A percentile compares a stretch with the other conserved stretches of the same genome.
phyloP scores from a whole-genome alignment of 148 eudicot species.

The Diospyros kaki region DNA sequence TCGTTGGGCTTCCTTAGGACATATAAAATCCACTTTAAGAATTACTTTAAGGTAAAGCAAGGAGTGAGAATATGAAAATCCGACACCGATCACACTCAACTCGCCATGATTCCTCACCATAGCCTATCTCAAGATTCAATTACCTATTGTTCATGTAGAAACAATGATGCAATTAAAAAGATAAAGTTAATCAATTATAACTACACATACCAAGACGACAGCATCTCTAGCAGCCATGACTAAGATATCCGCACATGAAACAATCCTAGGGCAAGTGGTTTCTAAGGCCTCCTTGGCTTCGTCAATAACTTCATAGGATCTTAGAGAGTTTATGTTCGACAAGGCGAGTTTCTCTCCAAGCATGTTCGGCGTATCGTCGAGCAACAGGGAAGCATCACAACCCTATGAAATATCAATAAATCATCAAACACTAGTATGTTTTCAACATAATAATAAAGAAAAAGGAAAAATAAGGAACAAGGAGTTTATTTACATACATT shows the following conservation, averaged over 20 bases:
- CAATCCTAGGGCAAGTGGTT: slow-evolving; percentile 53
- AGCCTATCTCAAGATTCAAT: too few relatives aligned
- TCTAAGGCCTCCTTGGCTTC: slow-evolving; percentile 72
- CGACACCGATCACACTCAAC: too few relatives aligned
- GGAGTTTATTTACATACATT: slow-evolving; percentile 34
- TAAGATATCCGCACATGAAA: slow-evolving; percentile 91
- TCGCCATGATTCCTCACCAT: too few relatives aligned
- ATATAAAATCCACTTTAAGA: too few relatives aligned
- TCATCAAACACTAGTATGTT: neutral
- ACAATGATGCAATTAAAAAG: too few relatives aligned
- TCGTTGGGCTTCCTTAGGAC: too few relatives aligned
- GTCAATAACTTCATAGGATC: slow-evolving; percentile 81
- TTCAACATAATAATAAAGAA: neutral
- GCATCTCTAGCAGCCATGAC: slow-evolving; percentile 94
- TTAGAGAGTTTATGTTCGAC: slow-evolving; percentile 71
- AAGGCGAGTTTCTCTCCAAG: slow-evolving; percentile 70
- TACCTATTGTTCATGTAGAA: too few relatives aligned
- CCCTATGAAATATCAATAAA: slow-evolving; percentile 38
- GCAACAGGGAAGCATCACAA: slow-evolving; percentile 81
- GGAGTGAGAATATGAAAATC: too few relatives aligned
- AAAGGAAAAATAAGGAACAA: neutral
- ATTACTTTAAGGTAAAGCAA: too few relatives aligned
- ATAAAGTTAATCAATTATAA: too few relatives aligned
- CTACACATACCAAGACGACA: slow-evolving; percentile 47
- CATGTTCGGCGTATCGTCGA: slow-evolving; percentile 82